Evolutionary conservation across 305 asterid genomes (phyloP).

Genomic region (Rubia tinctorum): DNA sequence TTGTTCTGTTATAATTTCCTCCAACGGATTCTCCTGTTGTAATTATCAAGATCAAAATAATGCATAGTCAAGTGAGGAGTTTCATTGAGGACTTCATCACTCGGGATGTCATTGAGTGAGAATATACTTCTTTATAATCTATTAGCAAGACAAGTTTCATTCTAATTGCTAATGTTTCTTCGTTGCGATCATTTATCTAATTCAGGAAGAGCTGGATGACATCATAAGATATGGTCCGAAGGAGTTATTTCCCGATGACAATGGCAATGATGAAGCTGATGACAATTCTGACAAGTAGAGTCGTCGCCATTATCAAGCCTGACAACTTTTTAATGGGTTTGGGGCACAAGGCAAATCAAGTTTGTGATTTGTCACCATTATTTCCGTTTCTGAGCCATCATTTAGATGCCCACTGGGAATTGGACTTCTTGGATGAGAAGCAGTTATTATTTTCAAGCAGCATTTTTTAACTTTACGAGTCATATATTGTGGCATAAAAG

Average conservation of each 20-base stretch:
- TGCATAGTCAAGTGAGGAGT: too few species aligned
- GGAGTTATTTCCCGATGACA: conserved; percentile 95
- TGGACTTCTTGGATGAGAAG: background rate
- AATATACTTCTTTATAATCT: background rate
- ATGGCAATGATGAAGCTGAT: too few species aligned
- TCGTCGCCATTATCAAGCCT: conserved; percentile 94
- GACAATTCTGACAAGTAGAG: too few species aligned
- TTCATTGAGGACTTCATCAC: background rate
- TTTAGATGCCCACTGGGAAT: background rate
- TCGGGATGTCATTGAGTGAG: background rate
- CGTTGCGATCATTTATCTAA: background rate
- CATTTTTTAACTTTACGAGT: background rate
- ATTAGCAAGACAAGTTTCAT: background rate
- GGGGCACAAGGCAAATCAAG: conserved; percentile 98
- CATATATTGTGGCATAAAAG: background rate
- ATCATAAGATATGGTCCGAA: conserved; percentile 95
- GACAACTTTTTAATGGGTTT: conserved; percentile 97
- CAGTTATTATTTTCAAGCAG: background rate
- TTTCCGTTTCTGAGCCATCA: background rate
- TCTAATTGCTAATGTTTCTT: background rate
- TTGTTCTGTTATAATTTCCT: background rate
- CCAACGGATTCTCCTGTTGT: too few species aligned
- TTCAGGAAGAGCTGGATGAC: conserved; percentile 97
- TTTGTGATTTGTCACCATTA: conserved; percentile 18
- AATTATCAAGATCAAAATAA: too few species aligned